Evolutionary conservation across 225 moss, liverwort and hornwort genomes (phyloP).

Genomic region (Neckera pumila): DNA sequence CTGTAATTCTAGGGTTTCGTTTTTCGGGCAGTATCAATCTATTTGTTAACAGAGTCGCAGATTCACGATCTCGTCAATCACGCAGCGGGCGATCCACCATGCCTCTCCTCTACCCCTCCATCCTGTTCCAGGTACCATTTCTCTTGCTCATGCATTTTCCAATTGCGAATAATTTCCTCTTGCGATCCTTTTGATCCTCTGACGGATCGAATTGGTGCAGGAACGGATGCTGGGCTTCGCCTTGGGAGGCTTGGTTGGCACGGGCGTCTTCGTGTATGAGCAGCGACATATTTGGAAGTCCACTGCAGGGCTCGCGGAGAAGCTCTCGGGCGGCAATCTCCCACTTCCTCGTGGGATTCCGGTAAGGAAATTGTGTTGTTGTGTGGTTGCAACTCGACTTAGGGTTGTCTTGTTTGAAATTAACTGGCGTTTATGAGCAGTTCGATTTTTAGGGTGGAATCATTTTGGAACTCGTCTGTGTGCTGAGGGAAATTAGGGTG

Average conservation of each 20-base stretch:
- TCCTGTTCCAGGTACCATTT: conserved; percentile 32
- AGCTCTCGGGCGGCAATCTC: conserved; percentile 28
- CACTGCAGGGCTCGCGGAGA: conserved; percentile 36
- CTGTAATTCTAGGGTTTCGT: neutral
- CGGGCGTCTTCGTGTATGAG: conserved; percentile 31
- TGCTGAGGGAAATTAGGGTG: neutral
- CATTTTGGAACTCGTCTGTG: neutral
- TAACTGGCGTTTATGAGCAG: neutral
- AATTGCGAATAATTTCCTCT: neutral
- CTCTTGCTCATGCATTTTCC: neutral
- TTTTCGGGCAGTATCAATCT: neutral
- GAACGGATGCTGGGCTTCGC: conserved; percentile 51
- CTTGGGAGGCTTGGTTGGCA: conserved; percentile 34
- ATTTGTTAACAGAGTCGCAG: neutral
- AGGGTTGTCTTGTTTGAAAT: neutral
- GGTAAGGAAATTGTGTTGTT: neutral
- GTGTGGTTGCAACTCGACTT: neutral
- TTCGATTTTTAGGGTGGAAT: neutral
- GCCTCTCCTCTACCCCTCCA: conserved; percentile 39
- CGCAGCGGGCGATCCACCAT: conserved; percentile 1
- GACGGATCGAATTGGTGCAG: conserved; percentile 6
- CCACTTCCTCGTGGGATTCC: conserved; percentile 13
- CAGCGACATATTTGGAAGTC: conserved; percentile 48
- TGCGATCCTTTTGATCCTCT: neutral
- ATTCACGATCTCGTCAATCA: neutral